Evolutionary conservation across 2,329 filamentous ascomycete species (phyloP).

Genomic region (Pseudopyrenochaeta lycopersici): DNA sequence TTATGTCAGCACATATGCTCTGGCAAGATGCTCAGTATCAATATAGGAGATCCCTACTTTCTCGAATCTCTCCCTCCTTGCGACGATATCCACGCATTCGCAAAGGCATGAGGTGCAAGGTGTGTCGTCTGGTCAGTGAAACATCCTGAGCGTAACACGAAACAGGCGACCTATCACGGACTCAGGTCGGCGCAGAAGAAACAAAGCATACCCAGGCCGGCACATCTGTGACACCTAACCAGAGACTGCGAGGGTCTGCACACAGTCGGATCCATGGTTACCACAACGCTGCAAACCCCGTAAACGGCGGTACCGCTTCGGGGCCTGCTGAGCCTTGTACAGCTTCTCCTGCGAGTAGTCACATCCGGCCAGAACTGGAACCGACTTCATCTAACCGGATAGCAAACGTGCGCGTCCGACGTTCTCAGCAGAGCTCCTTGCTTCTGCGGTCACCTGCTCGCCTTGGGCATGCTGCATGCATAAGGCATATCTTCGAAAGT

Average conservation of each 20-base stretch:
- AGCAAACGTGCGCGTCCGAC: slow-evolving; percentile 37
- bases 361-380: not conserved
- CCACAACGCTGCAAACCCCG: slow-evolving; percentile 2
- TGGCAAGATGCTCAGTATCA: slow-evolving; percentile 9
- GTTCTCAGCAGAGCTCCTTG: slow-evolving; percentile 21
- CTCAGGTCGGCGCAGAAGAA: slow-evolving; percentile 4
- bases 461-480: slow-evolving; percentile 35
- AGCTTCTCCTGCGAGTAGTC: not conserved
- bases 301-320: slow-evolving; percentile 9
- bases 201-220: not conserved
- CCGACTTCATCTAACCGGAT: slow-evolving; percentile 9
- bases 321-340: not conserved
- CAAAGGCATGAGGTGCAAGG: not conserved
- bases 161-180: slow-evolving; percentile 1
- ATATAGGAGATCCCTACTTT: slow-evolving; percentile 9
- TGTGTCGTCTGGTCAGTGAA: not conserved
- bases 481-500: slow-evolving; percentile 40
- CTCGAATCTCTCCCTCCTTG: not conserved
- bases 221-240: slow-evolving; percentile 10
- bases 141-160: not conserved
- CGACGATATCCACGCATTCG: not conserved
- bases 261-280: not conserved
- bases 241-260: not conserved
- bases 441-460: slow-evolving; percentile 41
- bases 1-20: not conserved